These are phyloP conservation scores for Neopestalotiopsis rosae DNA, from an alignment of 2,329 filamentous ascomycete species.

Conservation along the genomic window DNA sequence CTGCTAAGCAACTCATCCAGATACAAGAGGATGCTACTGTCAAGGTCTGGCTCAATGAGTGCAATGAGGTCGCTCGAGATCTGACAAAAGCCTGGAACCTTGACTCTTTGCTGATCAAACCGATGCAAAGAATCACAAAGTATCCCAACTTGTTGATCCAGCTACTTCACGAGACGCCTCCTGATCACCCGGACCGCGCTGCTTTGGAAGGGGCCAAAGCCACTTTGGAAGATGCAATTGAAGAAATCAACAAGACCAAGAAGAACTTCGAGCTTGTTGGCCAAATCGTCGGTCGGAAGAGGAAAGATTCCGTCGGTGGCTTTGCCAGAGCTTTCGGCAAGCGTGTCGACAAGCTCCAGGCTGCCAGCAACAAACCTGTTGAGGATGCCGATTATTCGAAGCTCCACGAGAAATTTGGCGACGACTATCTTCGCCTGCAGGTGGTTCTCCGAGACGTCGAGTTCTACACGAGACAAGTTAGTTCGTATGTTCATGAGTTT, in stretches of 20 bases:
- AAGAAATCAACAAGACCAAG: slow-evolving; percentile 94
- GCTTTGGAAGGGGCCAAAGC: slow-evolving; percentile 62
- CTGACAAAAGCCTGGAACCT: slow-evolving; percentile 94
- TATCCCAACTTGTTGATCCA: slow-evolving; percentile 87
- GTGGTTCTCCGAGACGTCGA: slow-evolving; percentile 94
- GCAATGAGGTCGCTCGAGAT: slow-evolving; percentile 89
- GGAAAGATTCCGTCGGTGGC: slow-evolving; percentile 84
- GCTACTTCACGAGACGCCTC: slow-evolving; percentile 78
- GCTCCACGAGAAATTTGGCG: slow-evolving; percentile 84
- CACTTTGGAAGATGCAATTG: slow-evolving; percentile 68
- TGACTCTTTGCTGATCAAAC: slow-evolving; percentile 95
- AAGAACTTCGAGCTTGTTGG: slow-evolving; percentile 93
- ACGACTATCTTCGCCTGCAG: slow-evolving; percentile 90
- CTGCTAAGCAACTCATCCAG: slow-evolving; percentile 64
- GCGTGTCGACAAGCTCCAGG: slow-evolving; percentile 81
- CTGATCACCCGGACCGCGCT: slow-evolving; percentile 81
- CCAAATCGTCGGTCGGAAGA: slow-evolving; percentile 83
- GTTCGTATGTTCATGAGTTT: slow-evolving; percentile 81
- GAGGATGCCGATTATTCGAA: slow-evolving; percentile 85
- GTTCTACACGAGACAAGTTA: slow-evolving; percentile 83
- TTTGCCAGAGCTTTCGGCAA: slow-evolving; percentile 90
- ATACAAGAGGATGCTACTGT: slow-evolving; percentile 68
- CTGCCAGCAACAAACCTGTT: slow-evolving; percentile 63
- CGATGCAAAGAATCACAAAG: slow-evolving; percentile 91
- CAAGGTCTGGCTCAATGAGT: slow-evolving; percentile 90